Evolutionary conservation across 306 rosid genomes (phyloP).

Genomic region (Cicer arietinum): DNA sequence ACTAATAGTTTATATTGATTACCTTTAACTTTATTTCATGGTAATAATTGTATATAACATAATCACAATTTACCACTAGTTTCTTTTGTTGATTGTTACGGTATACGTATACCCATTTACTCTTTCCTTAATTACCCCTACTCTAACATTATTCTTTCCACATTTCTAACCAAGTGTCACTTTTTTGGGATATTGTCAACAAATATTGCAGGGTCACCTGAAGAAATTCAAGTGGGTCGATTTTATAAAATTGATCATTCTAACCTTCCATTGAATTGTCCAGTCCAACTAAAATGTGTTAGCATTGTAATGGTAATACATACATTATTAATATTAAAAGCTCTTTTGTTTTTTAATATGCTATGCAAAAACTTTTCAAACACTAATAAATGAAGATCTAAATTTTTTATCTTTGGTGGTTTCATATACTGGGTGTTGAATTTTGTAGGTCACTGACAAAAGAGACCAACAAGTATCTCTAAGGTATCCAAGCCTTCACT

Average conservation of each 20-base stretch:
- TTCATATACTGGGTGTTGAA: background rate
- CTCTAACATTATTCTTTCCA: background rate
- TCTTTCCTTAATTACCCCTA: background rate
- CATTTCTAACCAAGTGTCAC: conserved; percentile 11
- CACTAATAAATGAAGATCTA: background rate
- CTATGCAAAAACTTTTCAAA: background rate
- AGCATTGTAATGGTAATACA: conserved; percentile 71
- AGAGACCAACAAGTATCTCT: conserved; percentile 52
- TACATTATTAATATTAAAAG: background rate
- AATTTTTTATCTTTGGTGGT: background rate
- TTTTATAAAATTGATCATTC: conserved; percentile 74
- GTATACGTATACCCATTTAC: conserved; percentile 4
- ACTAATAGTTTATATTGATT: background rate
- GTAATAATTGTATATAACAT: background rate
- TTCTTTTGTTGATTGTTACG: background rate
- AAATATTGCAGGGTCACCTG: conserved; percentile 50
- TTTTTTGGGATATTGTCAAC: background rate
- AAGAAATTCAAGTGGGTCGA: conserved; percentile 64
- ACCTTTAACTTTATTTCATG: background rate
- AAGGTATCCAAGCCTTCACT: conserved; percentile 71
- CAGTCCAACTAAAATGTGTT: conserved; percentile 63
- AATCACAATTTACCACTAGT: background rate
- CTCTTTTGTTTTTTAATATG: too few species aligned
- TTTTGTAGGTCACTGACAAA: conserved; percentile 66
- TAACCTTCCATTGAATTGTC: conserved; percentile 55